Evolutionary conservation across 1,284 basidiomycete species (phyloP).

Genomic region (Ceratorhiza oryzae-sativae): DNA sequence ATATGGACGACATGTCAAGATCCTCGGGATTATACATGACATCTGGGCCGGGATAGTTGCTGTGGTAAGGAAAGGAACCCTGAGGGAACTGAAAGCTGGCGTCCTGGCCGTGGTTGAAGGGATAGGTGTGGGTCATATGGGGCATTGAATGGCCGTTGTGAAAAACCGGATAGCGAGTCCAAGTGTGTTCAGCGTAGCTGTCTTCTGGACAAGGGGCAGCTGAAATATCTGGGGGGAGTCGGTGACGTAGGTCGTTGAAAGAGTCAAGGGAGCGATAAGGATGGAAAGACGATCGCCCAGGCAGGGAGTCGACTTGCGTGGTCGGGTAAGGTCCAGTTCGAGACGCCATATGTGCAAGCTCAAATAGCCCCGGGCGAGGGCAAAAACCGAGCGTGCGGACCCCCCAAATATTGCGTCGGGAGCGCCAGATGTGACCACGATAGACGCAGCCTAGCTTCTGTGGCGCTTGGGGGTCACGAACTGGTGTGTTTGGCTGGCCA

Average conservation of each 20-base stretch:
- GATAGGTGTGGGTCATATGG: conserved; percentile 10
- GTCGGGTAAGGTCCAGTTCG: conserved; percentile 12
- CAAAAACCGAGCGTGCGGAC: conserved; percentile 3
- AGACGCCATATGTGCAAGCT: conserved; percentile 18
- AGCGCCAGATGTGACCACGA: conserved; percentile 9
- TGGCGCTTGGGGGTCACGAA: conserved; percentile 24
- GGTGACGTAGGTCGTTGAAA: conserved; percentile 37
- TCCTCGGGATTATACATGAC: conserved; percentile 19
- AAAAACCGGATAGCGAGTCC: not conserved
- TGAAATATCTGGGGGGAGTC: conserved; percentile 25
- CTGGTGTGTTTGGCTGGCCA: not conserved
- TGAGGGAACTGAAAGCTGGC: conserved; percentile 29
- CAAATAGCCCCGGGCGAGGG: conserved; percentile 10
- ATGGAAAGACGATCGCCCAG: conserved; percentile 15
- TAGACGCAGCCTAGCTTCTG: conserved; percentile 2
- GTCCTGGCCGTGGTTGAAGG: conserved; percentile 23
- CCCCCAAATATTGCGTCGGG: conserved; percentile 23
- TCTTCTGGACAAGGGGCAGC: not conserved
- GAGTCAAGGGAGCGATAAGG: conserved; percentile 19
- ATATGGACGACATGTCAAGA: conserved; percentile 15
- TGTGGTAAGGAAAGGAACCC: conserved; percentile 16
- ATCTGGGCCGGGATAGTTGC: not conserved
- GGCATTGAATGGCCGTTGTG: not conserved
- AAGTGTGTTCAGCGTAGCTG: not conserved
- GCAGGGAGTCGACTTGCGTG: not conserved